Conservation (phyloP, 768 basidiomycete species). For the Naematelia aurantialba region DNA sequence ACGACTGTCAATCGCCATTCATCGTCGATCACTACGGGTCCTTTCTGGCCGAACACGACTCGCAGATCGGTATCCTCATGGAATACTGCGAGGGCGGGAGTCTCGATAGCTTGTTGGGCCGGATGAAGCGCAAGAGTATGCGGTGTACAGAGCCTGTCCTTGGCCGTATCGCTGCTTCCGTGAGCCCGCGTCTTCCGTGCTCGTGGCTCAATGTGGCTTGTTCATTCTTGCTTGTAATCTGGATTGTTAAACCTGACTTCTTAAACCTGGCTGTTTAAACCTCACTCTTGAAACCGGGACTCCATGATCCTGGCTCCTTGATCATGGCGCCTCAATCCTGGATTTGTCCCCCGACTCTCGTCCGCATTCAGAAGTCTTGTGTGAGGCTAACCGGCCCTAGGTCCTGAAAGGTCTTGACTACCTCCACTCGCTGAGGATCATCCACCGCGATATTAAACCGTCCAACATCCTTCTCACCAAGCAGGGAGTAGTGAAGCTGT, state of each 20-base stretch:
- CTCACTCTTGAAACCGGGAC: no score
- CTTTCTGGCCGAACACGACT: constrained; percentile 48
- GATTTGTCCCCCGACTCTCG: no score
- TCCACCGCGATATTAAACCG: constrained; percentile 53
- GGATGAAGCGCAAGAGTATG: constrained; percentile 42
- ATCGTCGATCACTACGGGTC: constrained; percentile 52
- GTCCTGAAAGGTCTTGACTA: constrained; percentile 49
- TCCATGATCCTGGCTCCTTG: no score
- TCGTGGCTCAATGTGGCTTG: background rate
- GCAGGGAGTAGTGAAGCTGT: constrained; percentile 49
- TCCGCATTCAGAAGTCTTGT: no score
- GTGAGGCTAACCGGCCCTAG: constrained; percentile 12
- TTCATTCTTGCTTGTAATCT: no score
- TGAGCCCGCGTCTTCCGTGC: constrained; percentile 23
- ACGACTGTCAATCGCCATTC: constrained; percentile 48
- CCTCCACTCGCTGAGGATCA: constrained; percentile 49
- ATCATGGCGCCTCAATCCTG: no score
- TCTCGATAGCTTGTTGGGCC: constrained; percentile 43
- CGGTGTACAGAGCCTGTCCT: constrained; percentile 49
- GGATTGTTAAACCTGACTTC: no score
- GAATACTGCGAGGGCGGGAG: constrained; percentile 51
- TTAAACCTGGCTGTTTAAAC: no score
- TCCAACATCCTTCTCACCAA: constrained; percentile 50
- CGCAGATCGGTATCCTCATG: constrained; percentile 50
- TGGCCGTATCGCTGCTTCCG: constrained; percentile 47